Percentiles rank a stretch among this genome's conserved stretches.
phyloP scores from a whole-genome alignment of 75 land plant species.

The Selaginella moellendorffii region DNA sequence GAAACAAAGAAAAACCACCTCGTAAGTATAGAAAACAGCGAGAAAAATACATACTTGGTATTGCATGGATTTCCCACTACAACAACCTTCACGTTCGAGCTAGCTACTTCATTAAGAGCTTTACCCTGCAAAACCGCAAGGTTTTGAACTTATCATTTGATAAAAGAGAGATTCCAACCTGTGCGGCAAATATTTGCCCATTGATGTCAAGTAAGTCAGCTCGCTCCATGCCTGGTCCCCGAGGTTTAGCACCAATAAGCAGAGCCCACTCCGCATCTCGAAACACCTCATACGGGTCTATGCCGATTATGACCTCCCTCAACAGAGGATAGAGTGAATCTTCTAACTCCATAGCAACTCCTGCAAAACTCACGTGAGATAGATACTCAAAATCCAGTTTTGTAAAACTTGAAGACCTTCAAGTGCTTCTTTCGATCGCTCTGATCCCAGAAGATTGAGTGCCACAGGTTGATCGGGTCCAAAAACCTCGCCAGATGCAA shows the following conservation, averaged over 20 bases:
- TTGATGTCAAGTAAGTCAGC: constrained; percentile 79
- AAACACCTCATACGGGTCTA: constrained; percentile 76
- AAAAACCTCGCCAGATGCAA: constrained; percentile 93
- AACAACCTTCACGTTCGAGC: constrained; percentile 76
- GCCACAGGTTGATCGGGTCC: constrained; percentile 93
- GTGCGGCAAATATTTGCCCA: constrained; percentile 91
- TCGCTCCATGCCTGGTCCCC: constrained; percentile 98
- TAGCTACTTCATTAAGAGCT: constrained; percentile 84
- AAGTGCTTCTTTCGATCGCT: constrained; percentile 65
- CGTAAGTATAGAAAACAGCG: not conserved
- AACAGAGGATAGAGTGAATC: constrained; percentile 90
- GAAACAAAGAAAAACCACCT: constrained; percentile 7
- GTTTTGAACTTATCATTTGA: not conserved
- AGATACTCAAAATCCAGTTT: no score
- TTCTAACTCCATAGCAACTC: constrained; percentile 97
- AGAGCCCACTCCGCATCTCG: constrained; percentile 93
- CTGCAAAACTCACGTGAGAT: no score
- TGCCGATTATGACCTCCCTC: constrained; percentile 87
- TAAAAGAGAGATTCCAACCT: constrained; percentile 27
- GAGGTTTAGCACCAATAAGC: constrained; percentile 96
- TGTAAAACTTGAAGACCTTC: no score
- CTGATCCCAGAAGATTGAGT: constrained; percentile 74
- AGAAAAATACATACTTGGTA: constrained; percentile 49
- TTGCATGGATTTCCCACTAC: constrained; percentile 98
- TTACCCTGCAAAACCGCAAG: constrained; percentile 38